phyloP scores from a whole-genome alignment of 169 alveolate species.

The Blepharisma undulans region DNA sequence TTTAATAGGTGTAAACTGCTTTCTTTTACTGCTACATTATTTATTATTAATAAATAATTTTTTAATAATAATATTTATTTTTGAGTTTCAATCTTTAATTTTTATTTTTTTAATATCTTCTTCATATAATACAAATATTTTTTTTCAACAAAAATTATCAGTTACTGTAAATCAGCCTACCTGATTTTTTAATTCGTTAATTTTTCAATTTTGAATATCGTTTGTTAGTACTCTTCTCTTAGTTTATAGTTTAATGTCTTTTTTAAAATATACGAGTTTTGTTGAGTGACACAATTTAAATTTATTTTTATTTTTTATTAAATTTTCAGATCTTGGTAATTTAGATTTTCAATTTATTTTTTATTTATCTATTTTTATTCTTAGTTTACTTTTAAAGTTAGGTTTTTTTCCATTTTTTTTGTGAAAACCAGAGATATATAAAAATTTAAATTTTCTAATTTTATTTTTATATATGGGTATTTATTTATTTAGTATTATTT shows the following conservation, averaged over 20 bases:
- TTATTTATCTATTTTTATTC: neutral
- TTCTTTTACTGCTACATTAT: neutral
- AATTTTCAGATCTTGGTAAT: neutral
- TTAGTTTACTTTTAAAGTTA: neutral
- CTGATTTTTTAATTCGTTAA: conserved; percentile 1
- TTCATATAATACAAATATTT: neutral
- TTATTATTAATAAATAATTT: neutral
- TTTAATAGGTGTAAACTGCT: neutral
- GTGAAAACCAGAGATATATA: conserved; percentile 23
- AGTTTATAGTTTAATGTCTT: neutral
- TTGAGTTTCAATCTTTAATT: conserved; percentile 26
- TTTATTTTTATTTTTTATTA: neutral
- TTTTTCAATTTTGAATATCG: conserved; percentile 13
- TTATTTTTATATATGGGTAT: neutral
- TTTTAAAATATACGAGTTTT: neutral
- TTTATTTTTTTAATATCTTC: neutral
- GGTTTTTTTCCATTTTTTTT: conserved; percentile 19
- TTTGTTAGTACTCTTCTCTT: neutral
- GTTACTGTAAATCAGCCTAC: neutral
- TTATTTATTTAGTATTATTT: neutral
- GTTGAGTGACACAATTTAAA: neutral
- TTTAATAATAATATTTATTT: neutral
- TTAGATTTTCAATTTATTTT: neutral
- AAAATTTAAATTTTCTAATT: neutral
- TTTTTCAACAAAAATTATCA: neutral